A percentile compares a stretch with the other conserved stretches of the same genome.
Conservation (phyloP, 345 rosid genomes). For the Citrus hindsii region DNA sequence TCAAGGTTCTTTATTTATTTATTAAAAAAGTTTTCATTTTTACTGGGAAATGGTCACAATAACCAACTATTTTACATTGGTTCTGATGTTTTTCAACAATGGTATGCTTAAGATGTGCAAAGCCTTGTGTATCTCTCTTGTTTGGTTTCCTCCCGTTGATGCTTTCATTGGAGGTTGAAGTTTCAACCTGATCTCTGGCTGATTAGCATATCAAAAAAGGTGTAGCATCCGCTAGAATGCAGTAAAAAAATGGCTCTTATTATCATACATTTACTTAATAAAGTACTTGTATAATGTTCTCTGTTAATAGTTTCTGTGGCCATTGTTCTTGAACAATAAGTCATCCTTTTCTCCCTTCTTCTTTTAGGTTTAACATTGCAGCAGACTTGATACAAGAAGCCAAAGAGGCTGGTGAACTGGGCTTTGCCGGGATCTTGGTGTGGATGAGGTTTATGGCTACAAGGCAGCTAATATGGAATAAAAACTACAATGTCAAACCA, state of each 20-base stretch:
- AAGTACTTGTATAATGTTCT: not conserved
- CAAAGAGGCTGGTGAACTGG: constrained; percentile 69
- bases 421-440: constrained; percentile 86
- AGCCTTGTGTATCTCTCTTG: not conserved
- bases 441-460: constrained; percentile 99
- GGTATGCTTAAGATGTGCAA: not conserved
- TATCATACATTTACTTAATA: not conserved
- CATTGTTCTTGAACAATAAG: not conserved
- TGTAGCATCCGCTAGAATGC: not conserved
- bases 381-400: constrained; percentile 84
- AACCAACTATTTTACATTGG: not conserved
- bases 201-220: not conserved
- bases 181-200: constrained; percentile 7
- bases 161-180: constrained; percentile 6
- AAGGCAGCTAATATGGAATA: constrained; percentile 98
- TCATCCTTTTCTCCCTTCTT: not conserved
- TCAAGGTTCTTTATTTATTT: not conserved
- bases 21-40: not conserved
- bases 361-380: constrained; percentile 84
- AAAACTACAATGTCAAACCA: constrained; percentile 98
- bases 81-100: not conserved
- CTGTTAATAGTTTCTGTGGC: not conserved
- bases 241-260: not conserved
- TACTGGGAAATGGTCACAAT: not conserved
- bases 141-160: constrained; percentile 15